Evolutionary conservation across 805 yeast species (phyloP).

Genomic region (Wickerhamomyces pijperi): DNA sequence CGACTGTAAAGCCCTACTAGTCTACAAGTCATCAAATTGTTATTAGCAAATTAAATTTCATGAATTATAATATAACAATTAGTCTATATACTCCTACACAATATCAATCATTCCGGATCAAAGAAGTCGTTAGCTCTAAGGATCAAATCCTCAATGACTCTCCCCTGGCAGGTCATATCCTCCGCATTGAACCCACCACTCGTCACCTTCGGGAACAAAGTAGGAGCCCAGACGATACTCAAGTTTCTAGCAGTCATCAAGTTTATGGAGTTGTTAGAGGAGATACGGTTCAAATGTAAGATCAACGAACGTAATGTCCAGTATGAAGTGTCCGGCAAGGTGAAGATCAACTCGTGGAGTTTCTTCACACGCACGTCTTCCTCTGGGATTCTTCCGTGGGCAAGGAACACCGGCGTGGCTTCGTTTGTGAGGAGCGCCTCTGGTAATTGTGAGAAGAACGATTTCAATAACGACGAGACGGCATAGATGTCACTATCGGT

Average conservation of each 20-base stretch:
- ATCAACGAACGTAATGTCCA: constrained; percentile 79
- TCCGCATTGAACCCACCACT: constrained; percentile 50
- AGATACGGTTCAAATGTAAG: constrained; percentile 74
- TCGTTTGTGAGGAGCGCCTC: constrained; percentile 71
- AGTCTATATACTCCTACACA: no score
- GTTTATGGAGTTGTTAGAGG: constrained; percentile 48
- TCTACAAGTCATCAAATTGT: no score
- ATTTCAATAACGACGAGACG: constrained; percentile 80
- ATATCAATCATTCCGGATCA: constrained; percentile 42
- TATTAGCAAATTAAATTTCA: no score
- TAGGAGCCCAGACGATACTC: constrained; percentile 94
- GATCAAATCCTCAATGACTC: constrained; percentile 76
- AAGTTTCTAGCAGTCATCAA: constrained; percentile 76
- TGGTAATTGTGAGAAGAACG: constrained; percentile 75
- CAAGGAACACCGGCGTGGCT: constrained; percentile 50
- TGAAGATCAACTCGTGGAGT: constrained; percentile 79
- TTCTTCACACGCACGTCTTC: constrained; percentile 52
- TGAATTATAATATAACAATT: no score
- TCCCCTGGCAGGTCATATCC: constrained; percentile 66
- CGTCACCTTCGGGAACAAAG: constrained; percentile 44
- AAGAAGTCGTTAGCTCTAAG: constrained; percentile 74
- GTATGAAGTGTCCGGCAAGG: constrained; percentile 89
- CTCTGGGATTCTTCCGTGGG: constrained; percentile 60
- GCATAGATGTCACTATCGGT: constrained; percentile 76
- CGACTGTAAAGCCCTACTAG: no score